phyloP scores from a whole-genome alignment of 2,329 filamentous ascomycete genomes.

The Paradendryphiella salina region DNA sequence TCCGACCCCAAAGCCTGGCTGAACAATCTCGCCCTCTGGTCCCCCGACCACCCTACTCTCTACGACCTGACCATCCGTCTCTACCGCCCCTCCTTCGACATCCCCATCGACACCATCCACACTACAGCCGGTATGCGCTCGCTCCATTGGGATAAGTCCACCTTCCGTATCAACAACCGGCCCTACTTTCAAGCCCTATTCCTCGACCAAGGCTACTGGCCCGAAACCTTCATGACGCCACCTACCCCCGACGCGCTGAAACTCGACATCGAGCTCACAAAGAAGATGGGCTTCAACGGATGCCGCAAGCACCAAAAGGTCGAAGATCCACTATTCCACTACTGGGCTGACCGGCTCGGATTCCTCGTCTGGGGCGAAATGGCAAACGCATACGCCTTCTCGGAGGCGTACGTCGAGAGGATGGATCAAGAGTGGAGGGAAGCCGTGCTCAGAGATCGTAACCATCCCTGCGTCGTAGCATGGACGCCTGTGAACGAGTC shows the following conservation, averaged over 20 bases:
- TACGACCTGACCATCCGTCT: slow-evolving; percentile 61
- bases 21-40: slow-evolving; percentile 64
- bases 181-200: slow-evolving; percentile 64
- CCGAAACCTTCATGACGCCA: slow-evolving; percentile 62
- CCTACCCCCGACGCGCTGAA: slow-evolving; percentile 54
- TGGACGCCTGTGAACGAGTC: slow-evolving; percentile 69
- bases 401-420: slow-evolving; percentile 59
- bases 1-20: slow-evolving; percentile 52
- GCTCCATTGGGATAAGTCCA: slow-evolving; percentile 63
- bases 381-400: slow-evolving; percentile 67
- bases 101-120: slow-evolving; percentile 58
- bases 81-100: slow-evolving; percentile 44
- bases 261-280: slow-evolving; percentile 59
- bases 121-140: slow-evolving; percentile 66
- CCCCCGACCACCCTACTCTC: slow-evolving; percentile 60
- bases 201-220: slow-evolving; percentile 68
- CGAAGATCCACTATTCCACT: slow-evolving; percentile 63
- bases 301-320: slow-evolving; percentile 69
- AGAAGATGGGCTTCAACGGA: slow-evolving; percentile 66
- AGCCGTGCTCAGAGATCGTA: slow-evolving; percentile 65
- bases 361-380: slow-evolving; percentile 68
- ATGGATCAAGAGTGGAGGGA: slow-evolving; percentile 69
- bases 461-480: slow-evolving; percentile 65
- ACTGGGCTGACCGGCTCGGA: slow-evolving; percentile 64
- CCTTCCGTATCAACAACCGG: slow-evolving; percentile 62